phyloP scores from a whole-genome alignment of 2,329 filamentous ascomycete genomes.

The Chaetothyriales sp. region DNA sequence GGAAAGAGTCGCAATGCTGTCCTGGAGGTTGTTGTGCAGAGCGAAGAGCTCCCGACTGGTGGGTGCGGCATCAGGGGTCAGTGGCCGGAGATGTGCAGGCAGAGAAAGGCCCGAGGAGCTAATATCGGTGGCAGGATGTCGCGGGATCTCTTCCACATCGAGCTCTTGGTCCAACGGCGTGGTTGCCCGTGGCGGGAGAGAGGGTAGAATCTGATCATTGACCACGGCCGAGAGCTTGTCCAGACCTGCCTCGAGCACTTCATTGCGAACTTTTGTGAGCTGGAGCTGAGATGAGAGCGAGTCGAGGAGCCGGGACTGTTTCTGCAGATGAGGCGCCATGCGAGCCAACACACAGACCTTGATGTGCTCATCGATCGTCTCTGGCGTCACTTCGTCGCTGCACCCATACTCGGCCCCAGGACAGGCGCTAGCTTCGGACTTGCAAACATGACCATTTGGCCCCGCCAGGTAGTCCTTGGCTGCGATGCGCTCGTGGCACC shows the following conservation, averaged over 20 bases:
- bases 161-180: constrained; percentile 6
- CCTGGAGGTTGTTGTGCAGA: constrained; percentile 37
- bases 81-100: constrained; percentile 12
- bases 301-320: constrained; percentile 28
- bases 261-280: constrained; percentile 32
- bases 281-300: constrained; percentile 31
- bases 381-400: constrained; percentile 23
- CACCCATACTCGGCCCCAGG: constrained; percentile 27
- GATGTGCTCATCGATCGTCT: constrained; percentile 29
- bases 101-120: constrained; percentile 11
- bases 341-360: constrained; percentile 36
- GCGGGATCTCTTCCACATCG: constrained; percentile 15
- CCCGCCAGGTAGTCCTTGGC: constrained; percentile 10
- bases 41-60: constrained; percentile 43
- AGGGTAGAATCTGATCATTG: constrained; percentile 9
- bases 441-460: constrained; percentile 10
- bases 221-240: constrained; percentile 24
- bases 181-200: constrained; percentile 8
- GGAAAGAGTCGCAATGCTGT: constrained; percentile 9
- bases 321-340: constrained; percentile 30
- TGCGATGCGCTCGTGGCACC: constrained; percentile 10
- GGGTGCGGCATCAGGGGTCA: constrained; percentile 17
- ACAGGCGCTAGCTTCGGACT: constrained; percentile 17
- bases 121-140: constrained; percentile 9
- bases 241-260: constrained; percentile 32